A percentile compares a stretch with the other conserved stretches of the same genome.
Evolutionary conservation across 192 early-diverging fungal genomes (phyloP).

Genomic region (Hyaloraphidium curvatum): DNA sequence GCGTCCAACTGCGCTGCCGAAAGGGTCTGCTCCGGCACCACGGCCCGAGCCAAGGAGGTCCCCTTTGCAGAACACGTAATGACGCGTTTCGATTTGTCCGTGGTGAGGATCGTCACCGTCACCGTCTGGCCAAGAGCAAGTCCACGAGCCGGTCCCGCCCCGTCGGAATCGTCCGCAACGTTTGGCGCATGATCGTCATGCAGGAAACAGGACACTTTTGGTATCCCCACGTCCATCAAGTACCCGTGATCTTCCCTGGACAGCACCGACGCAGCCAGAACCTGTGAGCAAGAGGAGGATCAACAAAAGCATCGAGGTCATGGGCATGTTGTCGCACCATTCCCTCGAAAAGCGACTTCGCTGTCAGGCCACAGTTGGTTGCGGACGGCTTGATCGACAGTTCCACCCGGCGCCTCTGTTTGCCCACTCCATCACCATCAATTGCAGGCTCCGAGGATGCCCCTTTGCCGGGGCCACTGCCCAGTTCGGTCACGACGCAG

Average conservation of each 20-base stretch:
- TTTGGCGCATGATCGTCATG: no score
- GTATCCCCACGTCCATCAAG: conserved; percentile 54
- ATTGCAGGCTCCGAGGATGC: no score
- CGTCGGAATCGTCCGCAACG: no score
- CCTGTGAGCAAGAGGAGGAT: conserved; percentile 5
- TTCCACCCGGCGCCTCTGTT: conserved; percentile 36
- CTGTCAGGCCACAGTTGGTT: conserved; percentile 49
- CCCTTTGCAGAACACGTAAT: no score
- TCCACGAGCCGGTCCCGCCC: no score
- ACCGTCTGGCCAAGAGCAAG: no score
- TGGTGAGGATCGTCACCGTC: no score
- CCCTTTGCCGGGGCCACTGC: conserved; percentile 11
- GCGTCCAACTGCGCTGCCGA: no score
- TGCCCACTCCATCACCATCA: conserved; percentile 10
- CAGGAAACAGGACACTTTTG: conserved; percentile 48
- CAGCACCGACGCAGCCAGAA: conserved; percentile 45
- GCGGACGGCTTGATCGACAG: conserved; percentile 58
- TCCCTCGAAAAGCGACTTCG: conserved; percentile 46
- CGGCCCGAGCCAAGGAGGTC: no score
- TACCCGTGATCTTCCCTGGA: conserved; percentile 91
- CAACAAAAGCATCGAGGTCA: no score
- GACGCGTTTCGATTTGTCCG: no score
- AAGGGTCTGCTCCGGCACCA: no score
- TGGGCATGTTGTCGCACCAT: conserved; percentile 14
- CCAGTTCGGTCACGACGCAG: conserved; percentile 42